Base-by-base conservation (phyloP, 1,139 yeast species). In the Ogataea hybrid region DNA sequence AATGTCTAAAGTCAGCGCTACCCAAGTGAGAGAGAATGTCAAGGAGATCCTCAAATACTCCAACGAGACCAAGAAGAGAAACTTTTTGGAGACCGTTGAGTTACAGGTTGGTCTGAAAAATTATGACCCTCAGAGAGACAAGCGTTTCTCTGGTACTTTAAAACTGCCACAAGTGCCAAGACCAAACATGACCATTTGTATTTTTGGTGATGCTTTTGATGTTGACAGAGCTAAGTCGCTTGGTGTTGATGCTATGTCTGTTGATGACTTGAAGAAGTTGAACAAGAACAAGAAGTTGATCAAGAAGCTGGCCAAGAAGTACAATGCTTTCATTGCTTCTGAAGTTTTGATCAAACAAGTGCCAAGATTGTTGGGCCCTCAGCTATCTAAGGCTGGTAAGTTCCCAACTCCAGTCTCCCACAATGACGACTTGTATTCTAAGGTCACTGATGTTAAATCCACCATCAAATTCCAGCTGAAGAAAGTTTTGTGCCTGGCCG, bases 91-190 rank as follows among this genome's bases (percentile, higher is more conserved):
- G 84, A 92, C 99, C 75, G 90, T 94, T 68, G 99, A 94, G 80
- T 84, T 94, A 72, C 98, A 94, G 81, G 96, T 94, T 68, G 98
- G 98, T 74, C 84, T 94, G 68, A 94, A 94, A 92, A 92, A 92
- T 95, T 94, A 94, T 79, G 99, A 94, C 76, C 97, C 99, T 71
- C 98, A 94, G 82, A 90, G 99, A 86, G 99, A 94, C 78, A 94
- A 94, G 92, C 97, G 99, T 88, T 94, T 94, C 97, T 90, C 97
- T 72, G 99, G 99, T 81, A 71, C 97, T 69, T 84, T 94, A 79
- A 92, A 84, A 80, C 83, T 94, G 68, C 99, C 99, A 70, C 84
- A 84, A 71, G 96, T 95, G 62, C 98, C 98, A 80, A 94, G 99
- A 84, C 99, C 99, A 78, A 92, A 92, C 96, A 88, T 94, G 97